Percentiles rank a stretch among this genome's conserved stretches.
Evolutionary conservation across 768 basidiomycete genomes (phyloP).

Genomic region (Pulveroboletus sp.): DNA sequence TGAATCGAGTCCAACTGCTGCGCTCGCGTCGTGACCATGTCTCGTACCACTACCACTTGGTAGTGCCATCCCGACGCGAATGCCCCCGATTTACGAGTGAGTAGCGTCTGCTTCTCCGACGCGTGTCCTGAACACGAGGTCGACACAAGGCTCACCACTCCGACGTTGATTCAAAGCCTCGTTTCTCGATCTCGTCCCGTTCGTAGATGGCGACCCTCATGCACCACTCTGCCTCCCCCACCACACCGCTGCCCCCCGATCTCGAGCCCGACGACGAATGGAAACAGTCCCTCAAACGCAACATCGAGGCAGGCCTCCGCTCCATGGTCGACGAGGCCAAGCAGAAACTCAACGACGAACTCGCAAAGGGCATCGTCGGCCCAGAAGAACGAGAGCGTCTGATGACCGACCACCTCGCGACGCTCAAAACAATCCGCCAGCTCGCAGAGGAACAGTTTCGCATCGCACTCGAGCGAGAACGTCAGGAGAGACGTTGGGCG

Average conservation of each 20-base stretch:
- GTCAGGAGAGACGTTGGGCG: constrained; percentile 49
- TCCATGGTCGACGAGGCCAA: constrained; percentile 59
- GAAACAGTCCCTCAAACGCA: constrained; percentile 45
- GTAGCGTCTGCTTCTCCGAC: neutral
- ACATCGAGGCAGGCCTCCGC: constrained; percentile 48
- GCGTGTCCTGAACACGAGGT: neutral
- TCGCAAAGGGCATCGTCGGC: constrained; percentile 41
- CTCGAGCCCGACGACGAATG: constrained; percentile 55
- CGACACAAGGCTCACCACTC: no score
- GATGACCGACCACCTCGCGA: constrained; percentile 35
- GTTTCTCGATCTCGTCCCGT: constrained; percentile 2
- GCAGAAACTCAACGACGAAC: constrained; percentile 50
- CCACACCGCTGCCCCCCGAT: constrained; percentile 17
- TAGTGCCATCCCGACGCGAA: no score
- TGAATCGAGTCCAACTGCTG: no score
- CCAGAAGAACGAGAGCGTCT: constrained; percentile 36
- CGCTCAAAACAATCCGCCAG: constrained; percentile 43
- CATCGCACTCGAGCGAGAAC: constrained; percentile 44
- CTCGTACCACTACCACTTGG: no score
- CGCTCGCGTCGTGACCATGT: no score
- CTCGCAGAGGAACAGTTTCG: constrained; percentile 48
- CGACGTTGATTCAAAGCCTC: no score
- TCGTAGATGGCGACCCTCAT: constrained; percentile 24
- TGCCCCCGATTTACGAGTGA: no score
- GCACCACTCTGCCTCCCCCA: constrained; percentile 13